Base-by-base conservation (phyloP, 352 stramenopile species). In the Aphanomyces invadans region DNA sequence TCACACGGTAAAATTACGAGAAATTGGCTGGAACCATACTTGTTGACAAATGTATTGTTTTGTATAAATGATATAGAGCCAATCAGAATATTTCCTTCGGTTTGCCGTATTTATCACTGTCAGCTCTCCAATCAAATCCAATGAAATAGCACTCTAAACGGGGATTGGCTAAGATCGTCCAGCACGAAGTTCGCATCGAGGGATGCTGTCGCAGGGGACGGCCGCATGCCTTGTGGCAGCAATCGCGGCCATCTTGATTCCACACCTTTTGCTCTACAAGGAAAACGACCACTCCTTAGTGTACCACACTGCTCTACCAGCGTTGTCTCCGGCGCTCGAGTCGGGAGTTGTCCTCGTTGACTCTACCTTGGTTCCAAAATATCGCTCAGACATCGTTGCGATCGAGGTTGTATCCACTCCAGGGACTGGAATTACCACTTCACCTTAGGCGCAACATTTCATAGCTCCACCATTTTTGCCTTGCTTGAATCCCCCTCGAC, bases 261-360 rank as follows among this genome's bases (percentile, higher is more conserved):
- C 11, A 11, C n/a, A 29, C n/a, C 7, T 54, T n/a, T 11, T 21
- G 7, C 10, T 21, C 26, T 54, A 15, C 46, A 54, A 42, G 7
- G 15, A 42, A 15, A 15, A 42, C 36, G 46, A 25, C 49, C 12
- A 23, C 29, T 39, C 29, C 25, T 29, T 38, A 33, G 49, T 57
- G 17, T 32, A 28, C 49, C 4, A 11, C 36, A 57, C 49, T 3
- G 49, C 36, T 26, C 23, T 57, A 15, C 49, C 49, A 32, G 49
- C 49, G 12, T 26, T 57, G 9, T 7, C 49, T 7, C 49, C 2
- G 4, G 49, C 49, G 25, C 29, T 57, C 25, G 23, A 17, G 11
- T 57, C 49, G 12, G 49, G 49, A 11, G 49, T 57, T 32, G 49
- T 29, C 7, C 49, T 57, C 49, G 49, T 36, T 29, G 49, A 57